Percentiles rank a stretch among this genome's conserved stretches.
Evolutionary conservation across 768 basidiomycete species (phyloP).

Genomic region (Tremella fuciformis): DNA sequence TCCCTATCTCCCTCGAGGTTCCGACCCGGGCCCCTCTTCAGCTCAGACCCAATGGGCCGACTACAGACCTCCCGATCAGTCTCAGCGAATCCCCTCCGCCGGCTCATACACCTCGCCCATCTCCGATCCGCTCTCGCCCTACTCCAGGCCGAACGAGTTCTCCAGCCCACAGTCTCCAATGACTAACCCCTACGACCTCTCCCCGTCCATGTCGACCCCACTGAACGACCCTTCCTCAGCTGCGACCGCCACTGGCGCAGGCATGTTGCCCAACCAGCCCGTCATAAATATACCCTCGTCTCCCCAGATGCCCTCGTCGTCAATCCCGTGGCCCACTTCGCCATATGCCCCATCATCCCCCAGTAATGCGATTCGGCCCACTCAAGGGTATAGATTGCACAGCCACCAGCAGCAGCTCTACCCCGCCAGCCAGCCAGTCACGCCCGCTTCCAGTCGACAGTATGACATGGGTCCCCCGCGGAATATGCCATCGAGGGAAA

Average conservation of each 20-base stretch:
- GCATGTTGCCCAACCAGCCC: slow-evolving; percentile 2
- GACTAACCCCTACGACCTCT: slow-evolving; percentile 33
- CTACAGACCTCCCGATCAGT: slow-evolving; percentile 24
- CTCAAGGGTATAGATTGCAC: slow-evolving; percentile 11
- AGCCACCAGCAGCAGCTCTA: slow-evolving; percentile 26
- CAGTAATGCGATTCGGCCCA: not conserved
- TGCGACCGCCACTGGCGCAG: no score
- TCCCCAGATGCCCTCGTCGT: slow-evolving; percentile 2
- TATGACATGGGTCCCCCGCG: slow-evolving; percentile 37
- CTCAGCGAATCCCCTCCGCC: slow-evolving; percentile 29
- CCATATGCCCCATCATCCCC: slow-evolving; percentile 5
- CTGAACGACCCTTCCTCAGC: not conserved
- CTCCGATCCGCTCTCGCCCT: slow-evolving; percentile 36
- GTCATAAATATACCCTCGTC: slow-evolving; percentile 6
- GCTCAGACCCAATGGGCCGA: slow-evolving; percentile 27
- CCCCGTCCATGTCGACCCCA: slow-evolving; percentile 9
- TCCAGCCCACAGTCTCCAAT: slow-evolving; percentile 30
- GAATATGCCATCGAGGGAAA: slow-evolving; percentile 14
- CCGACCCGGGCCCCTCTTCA: slow-evolving; percentile 34
- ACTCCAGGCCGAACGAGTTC: slow-evolving; percentile 11
- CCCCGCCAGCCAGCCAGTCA: slow-evolving; percentile 39
- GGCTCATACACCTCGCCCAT: slow-evolving; percentile 30
- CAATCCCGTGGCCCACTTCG: slow-evolving; percentile 1
- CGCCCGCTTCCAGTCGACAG: slow-evolving; percentile 24
- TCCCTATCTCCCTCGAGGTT: slow-evolving; percentile 39